Conservation (phyloP, 495 filamentous ascomycete species). For the Mytilinidion resinicola region DNA sequence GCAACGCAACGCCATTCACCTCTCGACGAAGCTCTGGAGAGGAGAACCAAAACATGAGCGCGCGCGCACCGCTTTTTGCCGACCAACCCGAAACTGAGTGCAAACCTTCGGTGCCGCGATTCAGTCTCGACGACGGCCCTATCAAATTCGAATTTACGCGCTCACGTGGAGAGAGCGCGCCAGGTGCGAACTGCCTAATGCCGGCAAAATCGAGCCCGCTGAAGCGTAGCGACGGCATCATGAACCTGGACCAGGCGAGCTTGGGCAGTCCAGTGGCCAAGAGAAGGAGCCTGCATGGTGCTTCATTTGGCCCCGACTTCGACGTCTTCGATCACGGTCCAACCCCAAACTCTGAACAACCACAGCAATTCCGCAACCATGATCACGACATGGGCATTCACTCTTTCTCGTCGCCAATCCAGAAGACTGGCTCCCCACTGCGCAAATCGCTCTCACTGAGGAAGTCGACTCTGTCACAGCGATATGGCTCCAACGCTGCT, state of each 20-base stretch:
- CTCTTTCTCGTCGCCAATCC: constrained; percentile 39
- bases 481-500: constrained; percentile 40
- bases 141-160: constrained; percentile 37
- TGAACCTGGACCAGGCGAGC: constrained; percentile 72
- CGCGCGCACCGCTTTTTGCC: constrained; percentile 5
- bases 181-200: constrained; percentile 32
- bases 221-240: constrained; percentile 84
- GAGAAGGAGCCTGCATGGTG: constrained; percentile 72
- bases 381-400: constrained; percentile 9
- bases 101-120: constrained; percentile 9
- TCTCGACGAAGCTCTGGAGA: constrained; percentile 41
- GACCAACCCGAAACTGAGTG: constrained; percentile 7
- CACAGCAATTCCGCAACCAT: background rate
- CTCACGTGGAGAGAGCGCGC: constrained; percentile 19
- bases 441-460: constrained; percentile 44
- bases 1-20: constrained; percentile 53
- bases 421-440: constrained; percentile 35
- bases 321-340: constrained; percentile 57
- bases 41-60: constrained; percentile 41
- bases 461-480: constrained; percentile 81
- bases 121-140: constrained; percentile 27
- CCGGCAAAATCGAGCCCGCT: constrained; percentile 72
- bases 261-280: constrained; percentile 83
- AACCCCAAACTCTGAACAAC: constrained; percentile 27
- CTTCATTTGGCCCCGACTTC: constrained; percentile 54